Evolutionary conservation across 768 basidiomycete species (phyloP), one percentile per base, ranked within the genome.

Genomic region (Hemileccinum rubropunctum): DNA sequence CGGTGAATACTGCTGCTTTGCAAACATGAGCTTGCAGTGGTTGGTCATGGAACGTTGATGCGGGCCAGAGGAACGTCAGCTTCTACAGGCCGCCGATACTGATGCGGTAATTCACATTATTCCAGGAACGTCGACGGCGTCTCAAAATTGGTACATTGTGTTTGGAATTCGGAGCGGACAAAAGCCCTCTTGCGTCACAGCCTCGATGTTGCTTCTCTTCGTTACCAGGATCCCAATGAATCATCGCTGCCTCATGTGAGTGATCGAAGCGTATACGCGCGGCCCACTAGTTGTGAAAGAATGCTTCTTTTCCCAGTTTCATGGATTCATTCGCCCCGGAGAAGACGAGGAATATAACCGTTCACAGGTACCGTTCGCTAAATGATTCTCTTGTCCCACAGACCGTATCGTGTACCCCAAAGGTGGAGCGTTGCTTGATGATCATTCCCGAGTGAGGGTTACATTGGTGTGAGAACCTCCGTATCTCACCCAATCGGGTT

Each of bases 281-380:
- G 41, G 50, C n/a, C 50, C 36, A 33, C 50, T 8, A 37, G 11
- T 51, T 41, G 44, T 35, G 37, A 18, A 35, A 44, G 37, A 12
- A 12, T 21, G 21, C 47, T 54, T 53, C 36, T 42, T 46, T 34
- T 48, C 38, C 52, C 42, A 33, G 27, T 41, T n/a, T 42, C 13
- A 21, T 27, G 35, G 20, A 14, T 35, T 44, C 42, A 43, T 56
- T 51, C 41, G 15, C 36, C 13, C 56, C 33, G 28, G 48, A 43
- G 43, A 58, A 52, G 46, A 35, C 20, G 15, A 42, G 12, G 17
- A 44, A 45, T 55, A 55, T 47, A 41, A 47, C 38, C 30, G 18
- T 38, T 58, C 56, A 48, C 47, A 56, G 61, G 62, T 44, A 54
- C 56, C 13, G 45, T 58, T 64, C 56, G 48, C 14, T n/a, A 37